A percentile compares a stretch with the other conserved stretches of the same genome.
Evolutionary conservation across 495 filamentous ascomycete species (phyloP).

Genomic region (Lasiosphaeria miniovina): DNA sequence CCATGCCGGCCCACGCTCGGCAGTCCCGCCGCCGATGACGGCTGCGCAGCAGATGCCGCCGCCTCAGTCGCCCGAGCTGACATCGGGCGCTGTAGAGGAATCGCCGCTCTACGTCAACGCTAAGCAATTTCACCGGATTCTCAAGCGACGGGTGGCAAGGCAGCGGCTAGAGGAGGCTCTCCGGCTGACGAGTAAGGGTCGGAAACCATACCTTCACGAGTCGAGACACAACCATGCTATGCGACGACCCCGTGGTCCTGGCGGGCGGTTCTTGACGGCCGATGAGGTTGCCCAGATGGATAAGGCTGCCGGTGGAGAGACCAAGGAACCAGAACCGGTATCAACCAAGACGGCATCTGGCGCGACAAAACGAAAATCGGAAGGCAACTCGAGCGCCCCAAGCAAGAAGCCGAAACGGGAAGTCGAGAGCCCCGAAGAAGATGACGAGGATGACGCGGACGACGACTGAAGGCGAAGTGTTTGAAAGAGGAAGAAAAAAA

Average conservation of each 20-base stretch:
- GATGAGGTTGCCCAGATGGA: slow-evolving; percentile 92
- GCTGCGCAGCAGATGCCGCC: slow-evolving; percentile 52
- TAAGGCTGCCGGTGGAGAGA: slow-evolving; percentile 39
- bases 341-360: slow-evolving; percentile 37
- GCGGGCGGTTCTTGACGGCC: slow-evolving; percentile 94
- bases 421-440: slow-evolving; percentile 42
- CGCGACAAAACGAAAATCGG: slow-evolving; percentile 44
- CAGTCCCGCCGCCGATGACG: slow-evolving; percentile 47
- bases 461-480: slow-evolving; percentile 30
- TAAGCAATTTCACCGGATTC: slow-evolving; percentile 96
- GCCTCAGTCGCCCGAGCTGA: slow-evolving; percentile 80
- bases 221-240: slow-evolving; percentile 99
- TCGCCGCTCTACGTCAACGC: slow-evolving; percentile 97
- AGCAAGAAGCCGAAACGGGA: slow-evolving; percentile 55
- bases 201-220: slow-evolving; percentile 97
- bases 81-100: slow-evolving; percentile 75
- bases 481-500: slow-evolving; percentile 12
- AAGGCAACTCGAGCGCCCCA: slow-evolving; percentile 41
- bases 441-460: slow-evolving; percentile 52
- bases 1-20: slow-evolving; percentile 42
- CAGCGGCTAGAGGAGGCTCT: slow-evolving; percentile 91
- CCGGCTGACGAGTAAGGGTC: slow-evolving; percentile 86
- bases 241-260: slow-evolving; percentile 92
- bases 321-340: slow-evolving; percentile 24
- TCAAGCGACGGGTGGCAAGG: slow-evolving; percentile 88